Base-by-base conservation (phyloP, 805 yeast species). In the Jamesozyma hellenica region DNA sequence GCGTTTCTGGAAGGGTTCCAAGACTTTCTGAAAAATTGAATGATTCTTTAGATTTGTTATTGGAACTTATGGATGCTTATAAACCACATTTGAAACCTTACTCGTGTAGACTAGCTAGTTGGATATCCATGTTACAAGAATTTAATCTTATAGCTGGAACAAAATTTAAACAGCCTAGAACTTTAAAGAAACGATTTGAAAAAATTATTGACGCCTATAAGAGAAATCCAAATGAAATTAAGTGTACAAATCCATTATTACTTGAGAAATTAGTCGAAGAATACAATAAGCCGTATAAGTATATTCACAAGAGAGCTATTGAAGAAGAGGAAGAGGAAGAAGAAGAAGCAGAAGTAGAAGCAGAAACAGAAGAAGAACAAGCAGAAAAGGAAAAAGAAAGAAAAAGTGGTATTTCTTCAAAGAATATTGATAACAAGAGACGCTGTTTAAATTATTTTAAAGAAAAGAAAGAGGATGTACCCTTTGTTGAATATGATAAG, bases 71-170 rank as follows among this genome's bases (percentile, higher is more conserved):
- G 46, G 52, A 49, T 30, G 42, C 43, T 25, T 47, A 50, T 32
- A 53, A 55, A 33, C 63, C 63, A 2, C 60, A 55, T 41, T 34
- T 52, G 35, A 51, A 55, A 38, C 47, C 54, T 1, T 51, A 53
- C 33, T 45, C 57, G 3, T 46, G 46, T 28, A 40, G 55, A 17
- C 41, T 50, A 38, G 47, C 47, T 12, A 51, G 58, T 7, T 60
- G 64, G 64, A 37, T 42, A 4, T 41, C 38, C 15, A 46, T 60
- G 19, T 34, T 58, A 26, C 40, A 46, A 14, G 50, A 49, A 23
- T 60, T 54, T 38, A 60, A 58, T 42, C 14, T 31, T 2, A 35
- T 32, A 12, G 48, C 56, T 2, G 55, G 50, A 11, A 43, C 46
- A 10, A 42, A 42, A 8, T 56, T 55, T 28, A 52, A 51, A 28